These are phyloP conservation scores for Blastocystis sp. DNA, from an alignment of 352 stramenopile genomes.

Conservation along the genomic window DNA sequence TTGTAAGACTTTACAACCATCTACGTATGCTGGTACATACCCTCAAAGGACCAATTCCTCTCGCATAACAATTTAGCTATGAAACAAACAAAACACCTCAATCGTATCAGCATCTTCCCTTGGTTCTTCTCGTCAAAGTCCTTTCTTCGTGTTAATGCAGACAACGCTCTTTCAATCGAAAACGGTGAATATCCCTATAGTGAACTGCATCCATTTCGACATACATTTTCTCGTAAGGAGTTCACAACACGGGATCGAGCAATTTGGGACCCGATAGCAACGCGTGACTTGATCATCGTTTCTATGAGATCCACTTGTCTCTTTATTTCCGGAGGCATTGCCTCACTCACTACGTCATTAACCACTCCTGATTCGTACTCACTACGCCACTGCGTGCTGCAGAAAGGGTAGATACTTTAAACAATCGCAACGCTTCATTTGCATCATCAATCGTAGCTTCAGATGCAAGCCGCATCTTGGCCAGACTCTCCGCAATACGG, in stretches of 20 bases:
- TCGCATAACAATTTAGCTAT: background rate
- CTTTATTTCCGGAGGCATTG: conserved; percentile 30
- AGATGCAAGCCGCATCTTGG: conserved; percentile 87
- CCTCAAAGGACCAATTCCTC: background rate
- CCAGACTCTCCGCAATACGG: conserved; percentile 88
- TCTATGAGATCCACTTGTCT: conserved; percentile 51
- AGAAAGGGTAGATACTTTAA: conserved; percentile 95
- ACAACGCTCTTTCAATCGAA: conserved; percentile 45
- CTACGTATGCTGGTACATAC: background rate
- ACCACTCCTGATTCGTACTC: conserved; percentile 72
- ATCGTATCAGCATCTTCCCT: conserved; percentile 7
- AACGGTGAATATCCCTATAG: conserved; percentile 36
- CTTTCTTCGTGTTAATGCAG: conserved; percentile 41
- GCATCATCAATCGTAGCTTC: conserved; percentile 77
- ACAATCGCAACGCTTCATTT: conserved; percentile 89
- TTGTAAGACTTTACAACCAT: background rate
- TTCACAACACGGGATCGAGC: conserved; percentile 18
- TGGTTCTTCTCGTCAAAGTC: conserved; percentile 61
- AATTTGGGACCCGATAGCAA: conserved; percentile 51
- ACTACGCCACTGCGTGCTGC: conserved; percentile 80
- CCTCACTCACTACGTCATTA: conserved; percentile 7
- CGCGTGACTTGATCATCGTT: conserved; percentile 38
- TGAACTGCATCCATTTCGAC: background rate
- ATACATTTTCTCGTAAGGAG: conserved; percentile 3
- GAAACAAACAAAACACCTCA: conserved; percentile 12